Conservation (phyloP, 139 green algal species). For the Volvox reticuliferus region DNA sequence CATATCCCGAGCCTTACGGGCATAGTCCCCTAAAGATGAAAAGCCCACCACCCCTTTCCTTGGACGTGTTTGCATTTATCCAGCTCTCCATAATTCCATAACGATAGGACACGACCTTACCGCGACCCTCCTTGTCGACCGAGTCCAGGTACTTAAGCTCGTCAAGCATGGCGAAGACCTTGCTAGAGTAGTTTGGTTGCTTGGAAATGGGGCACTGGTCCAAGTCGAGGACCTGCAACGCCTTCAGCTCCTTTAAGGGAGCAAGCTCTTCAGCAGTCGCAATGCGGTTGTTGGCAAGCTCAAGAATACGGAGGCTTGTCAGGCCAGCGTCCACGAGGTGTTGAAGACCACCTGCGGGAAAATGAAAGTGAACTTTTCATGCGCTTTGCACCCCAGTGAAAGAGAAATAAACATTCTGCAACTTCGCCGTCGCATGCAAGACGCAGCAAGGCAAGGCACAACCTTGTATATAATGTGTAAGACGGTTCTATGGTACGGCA, state of each 20-base stretch:
- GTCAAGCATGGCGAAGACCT: constrained; percentile 48
- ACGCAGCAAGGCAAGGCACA: no score
- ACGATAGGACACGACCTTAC: not conserved
- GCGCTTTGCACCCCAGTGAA: no score
- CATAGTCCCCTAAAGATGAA: no score
- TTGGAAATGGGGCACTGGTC: not conserved
- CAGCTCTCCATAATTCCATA: no score
- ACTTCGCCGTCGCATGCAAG: no score
- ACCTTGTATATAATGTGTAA: no score
- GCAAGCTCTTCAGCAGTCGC: not conserved
- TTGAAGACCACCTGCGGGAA: constrained; percentile 14
- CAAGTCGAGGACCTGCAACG: constrained; percentile 23
- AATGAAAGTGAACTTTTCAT: not conserved
- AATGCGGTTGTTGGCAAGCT: constrained; percentile 50
- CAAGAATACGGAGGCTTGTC: constrained; percentile 6
- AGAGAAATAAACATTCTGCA: no score
- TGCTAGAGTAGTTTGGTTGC: not conserved
- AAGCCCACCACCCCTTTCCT: no score
- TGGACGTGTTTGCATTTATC: no score
- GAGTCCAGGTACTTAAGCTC: constrained; percentile 45
- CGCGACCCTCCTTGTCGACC: constrained; percentile 21
- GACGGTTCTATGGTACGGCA: not conserved
- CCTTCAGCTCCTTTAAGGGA: constrained; percentile 9
- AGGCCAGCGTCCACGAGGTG: constrained; percentile 37
- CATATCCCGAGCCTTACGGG: no score